Conservation (phyloP, 2,329 filamentous ascomycete species). For the Trichoderma semiorbis region DNA sequence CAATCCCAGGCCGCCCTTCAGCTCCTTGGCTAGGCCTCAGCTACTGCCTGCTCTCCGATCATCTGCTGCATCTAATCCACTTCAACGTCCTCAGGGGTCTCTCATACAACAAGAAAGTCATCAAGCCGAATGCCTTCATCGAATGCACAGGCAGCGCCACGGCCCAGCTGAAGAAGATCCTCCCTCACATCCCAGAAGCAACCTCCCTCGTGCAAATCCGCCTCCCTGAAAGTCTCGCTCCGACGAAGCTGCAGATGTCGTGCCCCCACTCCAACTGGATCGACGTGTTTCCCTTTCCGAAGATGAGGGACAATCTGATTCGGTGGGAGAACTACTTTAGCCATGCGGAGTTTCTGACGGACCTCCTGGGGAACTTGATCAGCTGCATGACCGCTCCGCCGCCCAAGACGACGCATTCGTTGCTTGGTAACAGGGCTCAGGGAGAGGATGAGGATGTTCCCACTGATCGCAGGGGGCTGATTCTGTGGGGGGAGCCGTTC, state of each 20-base stretch:
- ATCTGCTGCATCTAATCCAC: slow-evolving; percentile 13
- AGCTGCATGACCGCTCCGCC: neutral
- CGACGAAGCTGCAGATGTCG: slow-evolving; percentile 39
- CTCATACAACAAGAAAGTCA: slow-evolving; percentile 3
- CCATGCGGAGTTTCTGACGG: slow-evolving; percentile 31
- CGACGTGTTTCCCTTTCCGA: slow-evolving; percentile 39
- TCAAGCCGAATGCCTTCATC: neutral
- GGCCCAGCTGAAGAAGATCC: neutral
- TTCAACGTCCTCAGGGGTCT: slow-evolving; percentile 10
- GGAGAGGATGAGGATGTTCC: neutral
- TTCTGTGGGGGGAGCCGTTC: slow-evolving; percentile 27
- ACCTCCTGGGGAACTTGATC: slow-evolving; percentile 19
- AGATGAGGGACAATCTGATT: slow-evolving; percentile 39
- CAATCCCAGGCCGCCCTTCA: neutral
- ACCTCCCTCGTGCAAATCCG: neutral
- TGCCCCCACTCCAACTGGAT: slow-evolving; percentile 40
- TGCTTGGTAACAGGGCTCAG: neutral
- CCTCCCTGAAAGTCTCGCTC: slow-evolving; percentile 26
- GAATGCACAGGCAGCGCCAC: neutral
- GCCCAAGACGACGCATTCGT: neutral
- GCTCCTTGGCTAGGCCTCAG: neutral
- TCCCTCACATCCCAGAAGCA: neutral
- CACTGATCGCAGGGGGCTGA: slow-evolving; percentile 17
- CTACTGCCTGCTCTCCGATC: slow-evolving; percentile 7
- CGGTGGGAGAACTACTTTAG: slow-evolving; percentile 35